Percentiles rank a stretch among this genome's conserved stretches.
Conservation (phyloP, 352 stramenopile genomes). For the Globisporangium alternatum region DNA sequence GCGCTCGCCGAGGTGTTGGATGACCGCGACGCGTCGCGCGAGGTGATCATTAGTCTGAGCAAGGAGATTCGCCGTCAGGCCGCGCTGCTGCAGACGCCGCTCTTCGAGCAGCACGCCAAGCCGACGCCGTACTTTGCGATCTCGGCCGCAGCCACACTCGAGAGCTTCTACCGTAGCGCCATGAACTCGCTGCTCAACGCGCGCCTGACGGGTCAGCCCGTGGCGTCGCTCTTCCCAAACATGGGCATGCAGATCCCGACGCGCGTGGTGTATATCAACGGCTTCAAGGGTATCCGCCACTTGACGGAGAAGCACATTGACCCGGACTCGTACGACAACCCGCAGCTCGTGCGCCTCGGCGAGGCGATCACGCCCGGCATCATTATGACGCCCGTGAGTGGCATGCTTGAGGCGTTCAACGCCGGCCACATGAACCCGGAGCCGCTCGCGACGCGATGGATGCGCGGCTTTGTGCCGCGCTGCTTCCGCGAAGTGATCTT, state of each 20-base stretch:
- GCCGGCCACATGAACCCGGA: slow-evolving; percentile 93
- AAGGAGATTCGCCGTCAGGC: slow-evolving; percentile 88
- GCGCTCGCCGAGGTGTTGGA: slow-evolving; percentile 73
- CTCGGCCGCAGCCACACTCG: slow-evolving; percentile 88
- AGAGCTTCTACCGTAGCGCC: slow-evolving; percentile 91
- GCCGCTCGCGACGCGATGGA: slow-evolving; percentile 84
- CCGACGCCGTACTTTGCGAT: slow-evolving; percentile 89
- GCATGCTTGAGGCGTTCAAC: slow-evolving; percentile 92
- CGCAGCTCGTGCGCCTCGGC: slow-evolving; percentile 66
- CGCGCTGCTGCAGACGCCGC: slow-evolving; percentile 81
- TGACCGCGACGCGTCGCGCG: slow-evolving; percentile 67
- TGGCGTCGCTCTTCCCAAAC: slow-evolving; percentile 88
- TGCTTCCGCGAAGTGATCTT: slow-evolving; percentile 92
- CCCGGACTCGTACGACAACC: slow-evolving; percentile 80
- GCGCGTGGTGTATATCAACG: slow-evolving; percentile 92
- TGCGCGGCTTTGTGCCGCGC: slow-evolving; percentile 84
- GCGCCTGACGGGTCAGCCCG: slow-evolving; percentile 72
- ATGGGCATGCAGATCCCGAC: slow-evolving; percentile 94
- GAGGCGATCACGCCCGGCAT: slow-evolving; percentile 88
- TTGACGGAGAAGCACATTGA: slow-evolving; percentile 85
- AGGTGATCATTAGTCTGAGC: slow-evolving; percentile 85
- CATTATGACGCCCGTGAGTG: slow-evolving; percentile 92
- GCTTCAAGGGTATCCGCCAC: slow-evolving; percentile 90
- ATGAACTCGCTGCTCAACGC: slow-evolving; percentile 93
- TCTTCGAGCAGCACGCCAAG: slow-evolving; percentile 90